Percentiles rank a stretch among this genome's conserved stretches.
Conservation (phyloP, 495 filamentous ascomycete species). For the Hypoxylon cercidicola region DNA sequence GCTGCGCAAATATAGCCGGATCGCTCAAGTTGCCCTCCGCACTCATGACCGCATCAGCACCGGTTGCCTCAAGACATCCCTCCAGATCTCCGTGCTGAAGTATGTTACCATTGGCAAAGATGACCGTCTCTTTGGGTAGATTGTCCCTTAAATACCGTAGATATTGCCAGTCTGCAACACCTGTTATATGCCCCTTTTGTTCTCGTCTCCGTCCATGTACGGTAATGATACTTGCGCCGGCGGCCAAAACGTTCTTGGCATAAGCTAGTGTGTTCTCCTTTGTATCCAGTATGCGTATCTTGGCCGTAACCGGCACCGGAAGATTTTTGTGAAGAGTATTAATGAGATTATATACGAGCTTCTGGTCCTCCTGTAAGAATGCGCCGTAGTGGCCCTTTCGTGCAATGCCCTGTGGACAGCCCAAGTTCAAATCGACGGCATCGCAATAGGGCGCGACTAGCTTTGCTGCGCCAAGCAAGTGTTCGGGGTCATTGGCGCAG, state of each 20-base stretch:
- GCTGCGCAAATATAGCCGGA: conserved; percentile 81
- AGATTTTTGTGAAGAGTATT: conserved; percentile 77
- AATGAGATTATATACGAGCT: conserved; percentile 81
- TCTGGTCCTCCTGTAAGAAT: conserved; percentile 94
- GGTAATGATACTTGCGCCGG: conserved; percentile 91
- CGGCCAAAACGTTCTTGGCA: conserved; percentile 84
- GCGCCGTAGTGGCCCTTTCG: conserved; percentile 89
- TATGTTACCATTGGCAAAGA: conserved; percentile 97
- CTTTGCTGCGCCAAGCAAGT: conserved; percentile 78
- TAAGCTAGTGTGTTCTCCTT: conserved; percentile 89
- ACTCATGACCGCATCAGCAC: conserved; percentile 93
- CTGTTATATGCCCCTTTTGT: conserved; percentile 96
- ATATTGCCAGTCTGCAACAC: conserved; percentile 88
- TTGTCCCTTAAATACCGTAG: conserved; percentile 85
- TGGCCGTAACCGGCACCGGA: conserved; percentile 87
- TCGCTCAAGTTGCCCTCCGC: conserved; percentile 95
- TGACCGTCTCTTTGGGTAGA: conserved; percentile 85
- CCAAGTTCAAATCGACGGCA: conserved; percentile 94
- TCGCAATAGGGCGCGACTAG: conserved; percentile 87
- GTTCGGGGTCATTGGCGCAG: conserved; percentile 87
- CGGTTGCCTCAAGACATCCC: conserved; percentile 81
- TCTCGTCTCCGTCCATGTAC: conserved; percentile 90
- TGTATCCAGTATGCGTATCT: conserved; percentile 90
- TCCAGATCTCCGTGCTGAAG: conserved; percentile 84
- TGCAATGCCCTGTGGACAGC: conserved; percentile 98